Conservation (phyloP, 164 flowering plant genomes). For the Vitis cinerea region DNA sequence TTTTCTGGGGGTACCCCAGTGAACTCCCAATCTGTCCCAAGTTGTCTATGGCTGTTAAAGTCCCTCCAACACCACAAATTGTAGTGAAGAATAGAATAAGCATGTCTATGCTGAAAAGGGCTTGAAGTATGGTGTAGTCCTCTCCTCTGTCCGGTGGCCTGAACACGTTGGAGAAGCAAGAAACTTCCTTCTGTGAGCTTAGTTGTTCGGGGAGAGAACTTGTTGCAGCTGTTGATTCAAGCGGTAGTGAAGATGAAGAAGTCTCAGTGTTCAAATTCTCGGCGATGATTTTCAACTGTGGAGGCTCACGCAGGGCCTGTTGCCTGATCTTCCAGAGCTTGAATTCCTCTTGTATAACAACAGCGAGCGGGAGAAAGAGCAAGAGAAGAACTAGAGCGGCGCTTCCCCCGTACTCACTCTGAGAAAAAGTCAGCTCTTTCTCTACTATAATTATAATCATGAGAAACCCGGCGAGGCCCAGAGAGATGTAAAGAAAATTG, state of each 20-base stretch:
- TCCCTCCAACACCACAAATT: conserved; percentile 37
- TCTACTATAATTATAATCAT: conserved; percentile 27
- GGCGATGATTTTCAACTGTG: conserved; percentile 14
- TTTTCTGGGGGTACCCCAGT: conserved; percentile 32
- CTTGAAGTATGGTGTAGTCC: conserved; percentile 41
- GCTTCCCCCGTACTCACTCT: conserved; percentile 20
- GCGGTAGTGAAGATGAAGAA: too few species aligned
- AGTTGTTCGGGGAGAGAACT: neutral
- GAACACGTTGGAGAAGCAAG: conserved; percentile 28
- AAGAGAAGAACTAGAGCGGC: conserved; percentile 13
- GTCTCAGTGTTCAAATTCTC: conserved; percentile 7
- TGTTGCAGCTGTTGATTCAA: too few species aligned
- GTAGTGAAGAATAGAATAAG: conserved; percentile 26
- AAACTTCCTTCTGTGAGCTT: neutral
- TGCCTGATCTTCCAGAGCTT: conserved; percentile 14
- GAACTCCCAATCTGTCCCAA: conserved; percentile 48
- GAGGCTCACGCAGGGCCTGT: neutral
- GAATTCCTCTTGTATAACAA: conserved; percentile 30
- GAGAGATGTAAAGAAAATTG: conserved; percentile 29
- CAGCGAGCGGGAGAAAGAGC: conserved; percentile 31
- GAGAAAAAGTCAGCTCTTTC: conserved; percentile 3
- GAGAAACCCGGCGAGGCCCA: conserved; percentile 23
- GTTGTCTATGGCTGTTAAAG: conserved; percentile 40
- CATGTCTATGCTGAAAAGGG: conserved; percentile 43
- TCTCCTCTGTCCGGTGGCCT: conserved; percentile 36